These are phyloP conservation scores for Musa troglodytarum DNA, from an alignment of 176 grass and related monocot species.

Conservation along the genomic window DNA sequence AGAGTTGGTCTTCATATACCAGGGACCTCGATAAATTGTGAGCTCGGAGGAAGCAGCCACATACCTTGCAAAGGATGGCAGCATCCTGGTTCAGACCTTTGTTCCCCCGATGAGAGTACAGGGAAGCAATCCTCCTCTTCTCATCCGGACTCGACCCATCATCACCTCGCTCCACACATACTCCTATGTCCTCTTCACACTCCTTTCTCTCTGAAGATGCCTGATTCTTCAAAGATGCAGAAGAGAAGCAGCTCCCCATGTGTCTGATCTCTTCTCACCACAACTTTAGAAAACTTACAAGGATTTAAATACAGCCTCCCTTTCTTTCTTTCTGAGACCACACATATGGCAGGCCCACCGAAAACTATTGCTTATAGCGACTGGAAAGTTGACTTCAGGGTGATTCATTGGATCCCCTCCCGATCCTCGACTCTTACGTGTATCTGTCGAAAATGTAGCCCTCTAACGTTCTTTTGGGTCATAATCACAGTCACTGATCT, in stretches of 20 bases:
- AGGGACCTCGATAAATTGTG: background rate
- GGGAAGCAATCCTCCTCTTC: slow-evolving; percentile 50
- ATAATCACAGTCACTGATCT: no score
- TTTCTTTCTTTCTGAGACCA: background rate
- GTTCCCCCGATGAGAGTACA: slow-evolving; percentile 81
- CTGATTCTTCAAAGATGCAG: background rate
- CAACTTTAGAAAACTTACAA: background rate
- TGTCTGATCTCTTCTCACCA: background rate
- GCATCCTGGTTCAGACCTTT: slow-evolving; percentile 96
- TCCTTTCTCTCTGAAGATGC: slow-evolving; percentile 34
- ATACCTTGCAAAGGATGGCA: slow-evolving; percentile 82
- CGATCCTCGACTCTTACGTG: no score
- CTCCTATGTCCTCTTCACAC: slow-evolving; percentile 48
- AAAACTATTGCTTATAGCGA: no score
- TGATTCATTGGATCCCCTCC: no score
- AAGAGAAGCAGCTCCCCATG: background rate
- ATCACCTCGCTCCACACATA: slow-evolving; percentile 49
- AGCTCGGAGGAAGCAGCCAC: background rate
- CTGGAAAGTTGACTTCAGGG: no score
- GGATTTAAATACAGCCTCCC: background rate
- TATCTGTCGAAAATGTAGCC: no score
- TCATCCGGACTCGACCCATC: background rate
- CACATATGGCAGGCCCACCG: background rate
- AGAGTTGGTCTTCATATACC: background rate
- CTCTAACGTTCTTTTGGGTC: no score